A percentile compares a stretch with the other conserved stretches of the same genome.
Conservation (phyloP, 805 yeast species). For the Saturnispora hagleri region DNA sequence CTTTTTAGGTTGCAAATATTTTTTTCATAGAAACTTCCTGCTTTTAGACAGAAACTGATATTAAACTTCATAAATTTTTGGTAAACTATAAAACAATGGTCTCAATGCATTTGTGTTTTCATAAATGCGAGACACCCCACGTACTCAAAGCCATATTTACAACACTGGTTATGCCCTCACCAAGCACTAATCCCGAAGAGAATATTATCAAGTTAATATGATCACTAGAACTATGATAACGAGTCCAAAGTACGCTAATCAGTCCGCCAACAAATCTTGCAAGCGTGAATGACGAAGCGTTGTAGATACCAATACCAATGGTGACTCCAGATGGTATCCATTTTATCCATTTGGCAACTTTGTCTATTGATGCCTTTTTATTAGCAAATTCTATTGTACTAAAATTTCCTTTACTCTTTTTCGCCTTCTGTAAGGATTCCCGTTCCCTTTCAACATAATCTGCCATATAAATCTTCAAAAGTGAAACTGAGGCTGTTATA, state of each 20-base stretch:
- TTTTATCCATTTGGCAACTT: slow-evolving; percentile 29
- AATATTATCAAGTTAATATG: slow-evolving; percentile 74
- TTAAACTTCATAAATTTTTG: background rate
- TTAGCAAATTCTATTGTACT: background rate
- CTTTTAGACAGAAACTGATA: too few relatives aligned
- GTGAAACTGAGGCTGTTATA: slow-evolving; percentile 59
- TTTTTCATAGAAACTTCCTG: background rate
- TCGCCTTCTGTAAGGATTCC: slow-evolving; percentile 9
- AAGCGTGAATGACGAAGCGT: slow-evolving; percentile 84
- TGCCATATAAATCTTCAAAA: slow-evolving; percentile 33
- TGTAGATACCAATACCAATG: slow-evolving; percentile 93
- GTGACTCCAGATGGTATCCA: slow-evolving; percentile 93
- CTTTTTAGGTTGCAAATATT: slow-evolving; percentile 1
- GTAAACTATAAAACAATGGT: background rate
- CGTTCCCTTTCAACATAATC: slow-evolving; percentile 4
- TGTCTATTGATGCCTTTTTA: slow-evolving; percentile 11
- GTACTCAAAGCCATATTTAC: slow-evolving; percentile 71
- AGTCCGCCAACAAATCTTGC: slow-evolving; percentile 91
- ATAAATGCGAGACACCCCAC: slow-evolving; percentile 53
- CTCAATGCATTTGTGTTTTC: slow-evolving; percentile 1
- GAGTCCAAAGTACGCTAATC: slow-evolving; percentile 50
- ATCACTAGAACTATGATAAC: slow-evolving; percentile 16
- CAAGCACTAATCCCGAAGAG: slow-evolving; percentile 86
- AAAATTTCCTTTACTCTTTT: background rate
- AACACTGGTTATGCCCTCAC: slow-evolving; percentile 87